A percentile compares a stretch with the other conserved stretches of the same genome.
These are phyloP conservation scores for Pleurotus giganteus DNA, from an alignment of 768 basidiomycete genomes.

Conservation along the genomic window DNA sequence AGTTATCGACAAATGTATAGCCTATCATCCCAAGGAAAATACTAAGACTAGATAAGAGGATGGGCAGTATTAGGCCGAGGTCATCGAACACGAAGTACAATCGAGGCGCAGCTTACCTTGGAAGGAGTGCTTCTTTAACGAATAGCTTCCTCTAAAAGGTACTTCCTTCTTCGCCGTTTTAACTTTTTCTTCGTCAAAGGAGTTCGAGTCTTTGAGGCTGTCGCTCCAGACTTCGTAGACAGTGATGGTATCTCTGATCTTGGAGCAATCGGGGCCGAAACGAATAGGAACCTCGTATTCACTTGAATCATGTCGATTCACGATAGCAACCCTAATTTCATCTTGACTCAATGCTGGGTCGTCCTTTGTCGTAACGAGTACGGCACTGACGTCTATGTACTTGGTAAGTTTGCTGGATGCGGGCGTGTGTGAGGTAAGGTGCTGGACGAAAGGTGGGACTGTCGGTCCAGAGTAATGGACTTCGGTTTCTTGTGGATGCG, in stretches of 20 bases:
- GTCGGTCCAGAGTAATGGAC: conserved; percentile 41
- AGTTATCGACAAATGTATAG: neutral
- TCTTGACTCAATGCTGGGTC: conserved; percentile 13
- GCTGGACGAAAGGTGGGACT: conserved; percentile 49
- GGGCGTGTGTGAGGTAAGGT: conserved; percentile 33
- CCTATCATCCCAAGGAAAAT: neutral
- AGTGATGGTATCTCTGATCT: conserved; percentile 25
- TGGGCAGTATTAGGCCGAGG: neutral
- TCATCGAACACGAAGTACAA: neutral
- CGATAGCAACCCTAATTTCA: conserved; percentile 48
- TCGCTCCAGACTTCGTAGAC: conserved; percentile 54
- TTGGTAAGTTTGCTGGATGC: conserved; percentile 34
- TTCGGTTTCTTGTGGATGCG: conserved; percentile 17
- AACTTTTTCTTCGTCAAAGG: conserved; percentile 41
- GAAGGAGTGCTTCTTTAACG: conserved; percentile 47
- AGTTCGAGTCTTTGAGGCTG: conserved; percentile 40
- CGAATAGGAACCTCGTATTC: conserved; percentile 36
- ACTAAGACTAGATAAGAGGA: conserved; percentile 8
- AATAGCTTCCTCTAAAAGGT: conserved; percentile 32
- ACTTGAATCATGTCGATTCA: conserved; percentile 45
- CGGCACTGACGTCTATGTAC: conserved; percentile 48
- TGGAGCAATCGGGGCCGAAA: conserved; percentile 29
- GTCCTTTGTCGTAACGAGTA: conserved; percentile 27
- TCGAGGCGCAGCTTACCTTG: conserved; percentile 28
- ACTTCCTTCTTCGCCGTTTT: conserved; percentile 27